Evolutionary conservation across 2,329 filamentous ascomycete genomes (phyloP).

Genomic region (Clonostachys chloroleuca): DNA sequence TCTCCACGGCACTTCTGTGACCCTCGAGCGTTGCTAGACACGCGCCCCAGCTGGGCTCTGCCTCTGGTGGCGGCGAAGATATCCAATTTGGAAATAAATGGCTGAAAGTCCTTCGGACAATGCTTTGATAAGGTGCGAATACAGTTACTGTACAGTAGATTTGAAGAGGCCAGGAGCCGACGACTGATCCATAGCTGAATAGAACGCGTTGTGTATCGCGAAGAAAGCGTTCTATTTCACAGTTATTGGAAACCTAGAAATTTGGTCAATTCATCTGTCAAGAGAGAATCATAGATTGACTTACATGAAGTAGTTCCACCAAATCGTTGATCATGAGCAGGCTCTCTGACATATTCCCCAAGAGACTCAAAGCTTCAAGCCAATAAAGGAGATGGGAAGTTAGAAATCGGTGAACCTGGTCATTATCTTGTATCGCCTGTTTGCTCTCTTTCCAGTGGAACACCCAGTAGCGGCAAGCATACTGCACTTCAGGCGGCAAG

Average conservation of each 20-base stretch:
- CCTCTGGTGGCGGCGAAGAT: no score
- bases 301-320: not conserved
- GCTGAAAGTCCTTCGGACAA: not conserved
- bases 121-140: not conserved
- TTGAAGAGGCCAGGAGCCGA: not conserved
- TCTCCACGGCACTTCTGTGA: rapidly evolving
- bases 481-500: not conserved
- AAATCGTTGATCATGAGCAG: not conserved
- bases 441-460: not conserved
- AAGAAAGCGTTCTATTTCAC: not conserved
- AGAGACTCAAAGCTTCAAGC: not conserved
- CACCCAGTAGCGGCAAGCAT: not conserved
- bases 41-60: no score
- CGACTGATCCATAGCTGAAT: not conserved
- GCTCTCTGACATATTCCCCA: not conserved
- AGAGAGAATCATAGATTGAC: not conserved
- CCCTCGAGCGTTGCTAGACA: no score
- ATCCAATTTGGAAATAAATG: no score
- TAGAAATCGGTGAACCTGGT: not conserved
- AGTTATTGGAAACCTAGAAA: not conserved
- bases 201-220: not conserved
- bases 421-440: not conserved
- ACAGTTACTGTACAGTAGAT: not conserved
- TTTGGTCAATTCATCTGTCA: not conserved
- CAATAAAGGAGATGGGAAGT: not conserved